Evolutionary conservation across 2,329 filamentous ascomycete species (phyloP), one percentile per base, ranked within the genome.

Genomic region (Calonectria ilicicola): DNA sequence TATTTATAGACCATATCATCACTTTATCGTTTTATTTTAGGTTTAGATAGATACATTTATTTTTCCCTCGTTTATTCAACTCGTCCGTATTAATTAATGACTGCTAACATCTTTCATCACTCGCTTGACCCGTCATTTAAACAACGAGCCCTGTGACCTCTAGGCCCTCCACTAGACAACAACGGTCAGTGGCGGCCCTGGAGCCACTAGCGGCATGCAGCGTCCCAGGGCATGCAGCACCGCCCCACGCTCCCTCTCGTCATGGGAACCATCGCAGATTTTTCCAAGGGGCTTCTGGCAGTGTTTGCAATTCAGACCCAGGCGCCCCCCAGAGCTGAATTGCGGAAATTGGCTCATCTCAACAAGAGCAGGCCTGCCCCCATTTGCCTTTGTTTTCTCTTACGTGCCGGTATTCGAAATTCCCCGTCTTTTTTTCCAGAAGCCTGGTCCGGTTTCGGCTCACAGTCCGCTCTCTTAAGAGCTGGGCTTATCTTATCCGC

Each of bases 241-340:
- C 42, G 67, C 44, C 68, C 68, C 68, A 70, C 62, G 63, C 67
- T 38, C 40, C 51, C 27, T 64, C 68, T 46, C 46, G 69, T 71
- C 69, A 71, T 71, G 69, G 69, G 69, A 71, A 71, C 69, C 69
- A 29, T 56, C 46, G 56, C 69, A 71, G 69, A 71, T 71, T 71
- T 71, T 63, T 60, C 53, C 53, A 60, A 60, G 53, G 53, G 53
- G 53, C 53, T 60, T 60, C 53, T 58, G 47, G 23, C 27, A 7
- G 53, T 21, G 53, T 38, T 38, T 35, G 53, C 53, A 19, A 60
- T 26, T 60, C 53, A 40, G 32, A 60, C 53, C 53, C 29, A 38
- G 35, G 32, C 32, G 53, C 5, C 53, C 53, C 53, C 53, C 53
- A 15, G 44, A 47, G 44, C 21, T 40, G 51, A 21, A 32, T 38